phyloP scores from a whole-genome alignment of 805 yeast genomes.

The Candida germanica region DNA sequence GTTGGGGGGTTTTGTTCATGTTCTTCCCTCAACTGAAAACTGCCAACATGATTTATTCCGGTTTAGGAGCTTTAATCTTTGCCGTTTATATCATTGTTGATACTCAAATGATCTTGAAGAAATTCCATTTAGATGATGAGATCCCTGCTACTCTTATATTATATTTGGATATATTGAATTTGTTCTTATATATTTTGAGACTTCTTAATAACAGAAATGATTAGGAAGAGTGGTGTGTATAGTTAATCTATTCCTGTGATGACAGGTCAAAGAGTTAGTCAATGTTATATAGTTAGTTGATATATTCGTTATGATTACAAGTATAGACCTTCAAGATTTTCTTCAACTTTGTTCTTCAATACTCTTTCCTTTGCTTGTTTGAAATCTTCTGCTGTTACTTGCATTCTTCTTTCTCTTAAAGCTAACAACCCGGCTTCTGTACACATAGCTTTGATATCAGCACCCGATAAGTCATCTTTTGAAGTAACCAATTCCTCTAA shows the following conservation, averaged over 20 bases:
- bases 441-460: constrained; percentile 96
- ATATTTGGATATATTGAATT: constrained; percentile 78
- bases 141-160: constrained; percentile 74
- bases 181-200: constrained; percentile 73
- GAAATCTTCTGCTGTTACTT: constrained; percentile 92
- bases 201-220: constrained; percentile 9
- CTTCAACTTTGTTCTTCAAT: constrained; percentile 94
- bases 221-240: neutral
- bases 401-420: constrained; percentile 95
- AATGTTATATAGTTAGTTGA: neutral
- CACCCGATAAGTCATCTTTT: constrained; percentile 94
- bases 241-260: no score
- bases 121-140: constrained; percentile 78
- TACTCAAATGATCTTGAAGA: constrained; percentile 75
- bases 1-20: constrained; percentile 66
- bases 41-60: constrained; percentile 65
- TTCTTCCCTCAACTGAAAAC: constrained; percentile 60
- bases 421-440: constrained; percentile 97
- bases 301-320: constrained; percentile 23
- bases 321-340: constrained; percentile 90
- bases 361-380: constrained; percentile 92
- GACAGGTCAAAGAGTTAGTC: no score
- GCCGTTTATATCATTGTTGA: constrained; percentile 72
- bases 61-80: constrained; percentile 72
- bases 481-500: constrained; percentile 84